Evolutionary conservation across 306 rosid species (phyloP), one percentile per base, ranked within the genome.

Genomic region (Malus sieversii): DNA sequence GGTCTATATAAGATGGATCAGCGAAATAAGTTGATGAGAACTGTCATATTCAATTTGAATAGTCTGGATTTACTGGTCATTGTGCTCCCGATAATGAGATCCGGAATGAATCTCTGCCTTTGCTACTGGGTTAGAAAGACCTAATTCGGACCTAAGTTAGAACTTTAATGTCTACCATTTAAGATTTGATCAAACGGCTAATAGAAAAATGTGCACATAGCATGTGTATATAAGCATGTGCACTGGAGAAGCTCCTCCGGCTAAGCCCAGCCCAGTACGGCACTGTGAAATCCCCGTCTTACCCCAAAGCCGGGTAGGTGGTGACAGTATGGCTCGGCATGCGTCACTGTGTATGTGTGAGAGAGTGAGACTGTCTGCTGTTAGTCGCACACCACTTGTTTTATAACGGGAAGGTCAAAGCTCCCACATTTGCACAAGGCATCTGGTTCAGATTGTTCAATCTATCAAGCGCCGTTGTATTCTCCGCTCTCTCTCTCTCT

Each of bases 1-100:
- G 2, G 9, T 35, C 0, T 0, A 2, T 35, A 2, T 1, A 8
- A 35, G 2, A 0, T 35, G 40, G 9, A 0, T 1, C 0, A 6
- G 0, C 9, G 9, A 35, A 35, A 35, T 35, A 7, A 6, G 40
- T 35, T 35, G 9, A 35, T 6, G 2, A 35, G 10, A 38, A 38
- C 2, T 0, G 0, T 38, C 2, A 38, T 0, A 38, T 38, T 38
- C 9, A 38, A 38, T 38, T 7, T 38, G 2, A 38, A 7, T 6
- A 0, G 2, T 38, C 0, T 38, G 0, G 0, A 38, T 38, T 38
- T 0, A 2, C 2, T 38, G 0, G 42, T 38, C 2, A 0, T 38
- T 38, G 9, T 38, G 38, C 38, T 33, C 8, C 8, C 0, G 38
- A 38, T 38, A 38, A 38, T 38, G 10, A 7, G 10, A 38, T 38